A percentile compares a stretch with the other conserved stretches of the same genome.
phyloP scores from a whole-genome alignment of 345 rosid genomes.

The Orychophragmus violaceus region DNA sequence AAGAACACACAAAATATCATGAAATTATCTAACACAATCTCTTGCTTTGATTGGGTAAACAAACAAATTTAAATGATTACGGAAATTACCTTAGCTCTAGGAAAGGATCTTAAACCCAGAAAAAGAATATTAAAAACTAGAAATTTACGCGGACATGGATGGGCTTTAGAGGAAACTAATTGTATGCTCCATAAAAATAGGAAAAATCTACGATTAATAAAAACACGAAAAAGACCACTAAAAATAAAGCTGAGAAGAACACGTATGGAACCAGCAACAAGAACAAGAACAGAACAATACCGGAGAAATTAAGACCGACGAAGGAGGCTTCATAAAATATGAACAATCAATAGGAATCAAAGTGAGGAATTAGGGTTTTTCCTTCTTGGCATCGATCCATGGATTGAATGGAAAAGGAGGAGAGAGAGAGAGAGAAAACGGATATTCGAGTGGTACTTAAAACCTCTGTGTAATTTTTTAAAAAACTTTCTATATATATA shows the following conservation, averaged over 20 bases:
- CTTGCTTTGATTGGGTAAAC: background rate
- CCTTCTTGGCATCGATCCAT: constrained; percentile 2
- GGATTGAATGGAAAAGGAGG: background rate
- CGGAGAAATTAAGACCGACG: constrained; percentile 35
- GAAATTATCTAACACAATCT: background rate
- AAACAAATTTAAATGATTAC: background rate
- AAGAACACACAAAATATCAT: background rate
- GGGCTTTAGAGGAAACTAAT: constrained; percentile 6
- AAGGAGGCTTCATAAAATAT: constrained; percentile 58
- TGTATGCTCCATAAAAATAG: constrained; percentile 21
- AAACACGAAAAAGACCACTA: constrained; percentile 19
- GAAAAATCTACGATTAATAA: constrained; percentile 26
- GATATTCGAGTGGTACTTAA: constrained; percentile 13
- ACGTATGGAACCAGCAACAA: constrained; percentile 33
- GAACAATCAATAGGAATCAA: constrained; percentile 10
- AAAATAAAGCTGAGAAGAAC: constrained; percentile 25
- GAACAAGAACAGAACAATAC: constrained; percentile 23
- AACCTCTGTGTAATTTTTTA: background rate
- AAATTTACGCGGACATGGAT: constrained; percentile 12
- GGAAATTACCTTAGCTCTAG: constrained; percentile 37
- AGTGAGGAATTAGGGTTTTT: constrained; percentile 11
- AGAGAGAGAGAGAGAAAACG: background rate
- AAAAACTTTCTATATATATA: background rate
- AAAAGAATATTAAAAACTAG: too few species aligned
- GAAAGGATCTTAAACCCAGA: constrained; percentile 45